phyloP scores from a whole-genome alignment of 805 yeast genomes.

The Teunomyces cretensis region DNA sequence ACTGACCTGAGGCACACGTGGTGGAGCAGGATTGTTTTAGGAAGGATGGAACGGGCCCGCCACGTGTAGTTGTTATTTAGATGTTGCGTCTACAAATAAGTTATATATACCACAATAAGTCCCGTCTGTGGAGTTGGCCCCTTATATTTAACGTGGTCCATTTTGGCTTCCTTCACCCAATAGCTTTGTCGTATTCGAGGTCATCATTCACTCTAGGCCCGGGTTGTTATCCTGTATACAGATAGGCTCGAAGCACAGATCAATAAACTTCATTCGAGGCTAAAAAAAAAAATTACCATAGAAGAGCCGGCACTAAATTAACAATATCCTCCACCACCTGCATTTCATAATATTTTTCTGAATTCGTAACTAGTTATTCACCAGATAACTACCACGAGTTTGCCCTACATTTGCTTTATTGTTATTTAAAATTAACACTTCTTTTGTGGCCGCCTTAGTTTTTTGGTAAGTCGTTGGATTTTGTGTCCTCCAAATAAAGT shows the following conservation, averaged over 20 bases:
- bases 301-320: neutral
- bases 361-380: neutral
- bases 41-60: neutral
- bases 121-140: neutral
- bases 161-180: no score
- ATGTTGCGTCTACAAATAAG: no score
- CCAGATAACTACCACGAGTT: neutral
- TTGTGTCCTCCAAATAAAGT: neutral
- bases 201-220: no score
- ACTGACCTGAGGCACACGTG: slow-evolving; percentile 1
- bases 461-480: neutral
- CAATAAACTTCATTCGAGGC: neutral
- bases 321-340: neutral
- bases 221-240: neutral
- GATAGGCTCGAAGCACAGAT: neutral
- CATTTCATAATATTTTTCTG: neutral
- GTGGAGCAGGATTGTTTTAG: neutral
- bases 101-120: no score
- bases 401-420: neutral
- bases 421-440: neutral
- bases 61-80: neutral
- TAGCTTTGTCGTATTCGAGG: no score
- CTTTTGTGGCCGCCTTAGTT: neutral
- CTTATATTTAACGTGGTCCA: neutral
- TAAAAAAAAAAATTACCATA: no score